Evolutionary conservation across 176 grass and related monocot genomes (phyloP).

Genomic region (Dendrocalamus sinicus): DNA sequence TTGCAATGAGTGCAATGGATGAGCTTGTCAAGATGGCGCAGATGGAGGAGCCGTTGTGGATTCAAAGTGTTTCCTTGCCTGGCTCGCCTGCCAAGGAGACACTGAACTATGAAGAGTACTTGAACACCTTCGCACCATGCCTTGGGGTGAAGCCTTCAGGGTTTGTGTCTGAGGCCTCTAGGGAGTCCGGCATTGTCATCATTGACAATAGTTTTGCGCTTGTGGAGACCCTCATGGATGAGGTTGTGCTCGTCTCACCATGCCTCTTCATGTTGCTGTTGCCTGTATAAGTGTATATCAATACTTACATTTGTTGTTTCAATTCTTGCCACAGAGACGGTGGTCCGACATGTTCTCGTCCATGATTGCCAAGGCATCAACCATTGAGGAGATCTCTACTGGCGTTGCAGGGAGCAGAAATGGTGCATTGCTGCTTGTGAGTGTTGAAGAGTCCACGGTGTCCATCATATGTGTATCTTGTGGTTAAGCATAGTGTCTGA

Average conservation of each 20-base stretch:
- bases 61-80: constrained; percentile 31
- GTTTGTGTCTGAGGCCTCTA: constrained; percentile 77
- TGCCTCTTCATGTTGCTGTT: neutral
- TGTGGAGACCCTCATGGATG: constrained; percentile 82
- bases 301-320: constrained; percentile 33
- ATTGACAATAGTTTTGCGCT: constrained; percentile 60
- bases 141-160: constrained; percentile 58
- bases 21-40: constrained; percentile 93
- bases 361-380: constrained; percentile 71
- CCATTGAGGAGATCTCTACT: constrained; percentile 62
- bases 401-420: constrained; percentile 76
- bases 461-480: neutral
- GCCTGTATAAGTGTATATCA: constrained; percentile 10
- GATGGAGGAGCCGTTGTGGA: constrained; percentile 78
- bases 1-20: constrained; percentile 72
- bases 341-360: constrained; percentile 84
- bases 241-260: constrained; percentile 52
- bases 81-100: constrained; percentile 39
- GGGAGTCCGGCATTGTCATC: constrained; percentile 67
- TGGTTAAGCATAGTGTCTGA: neutral
- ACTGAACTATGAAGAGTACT: constrained; percentile 73
- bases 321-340: constrained; percentile 52
- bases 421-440: constrained; percentile 92
- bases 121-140: constrained; percentile 55
- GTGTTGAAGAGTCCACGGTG: constrained; percentile 34